Percentiles rank a stretch among this genome's conserved stretches.
phyloP scores from a whole-genome alignment of 1,284 basidiomycete species.

The Schizophyllum amplum region DNA sequence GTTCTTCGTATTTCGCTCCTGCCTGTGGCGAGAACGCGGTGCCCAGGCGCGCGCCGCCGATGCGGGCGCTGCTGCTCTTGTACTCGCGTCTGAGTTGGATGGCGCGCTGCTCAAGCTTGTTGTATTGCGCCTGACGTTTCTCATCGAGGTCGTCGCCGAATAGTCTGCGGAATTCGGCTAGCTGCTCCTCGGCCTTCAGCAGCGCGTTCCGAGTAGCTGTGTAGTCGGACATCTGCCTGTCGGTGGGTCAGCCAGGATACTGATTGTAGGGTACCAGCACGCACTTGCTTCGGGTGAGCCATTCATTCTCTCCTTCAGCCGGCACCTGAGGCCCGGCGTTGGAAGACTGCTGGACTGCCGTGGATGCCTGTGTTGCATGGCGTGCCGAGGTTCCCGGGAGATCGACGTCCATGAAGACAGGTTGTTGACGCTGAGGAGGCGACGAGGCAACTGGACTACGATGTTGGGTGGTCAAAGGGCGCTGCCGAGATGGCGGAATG shows the following conservation, averaged over 20 bases:
- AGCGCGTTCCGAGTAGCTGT: not conserved
- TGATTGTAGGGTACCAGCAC: too few species aligned
- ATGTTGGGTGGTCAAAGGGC: not conserved
- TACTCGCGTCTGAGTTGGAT: too few species aligned
- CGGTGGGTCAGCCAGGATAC: too few species aligned
- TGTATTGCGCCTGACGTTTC: not conserved
- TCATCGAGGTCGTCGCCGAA: not conserved
- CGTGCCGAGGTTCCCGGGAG: not conserved
- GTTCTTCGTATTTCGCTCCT: not conserved
- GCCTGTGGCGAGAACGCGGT: not conserved
- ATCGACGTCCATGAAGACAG: not conserved
- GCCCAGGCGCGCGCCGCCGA: too few species aligned
- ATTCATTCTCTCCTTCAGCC: not conserved
- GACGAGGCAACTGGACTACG: not conserved
- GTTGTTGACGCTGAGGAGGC: not conserved
- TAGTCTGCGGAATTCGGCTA: not conserved
- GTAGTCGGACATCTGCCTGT: too few species aligned
- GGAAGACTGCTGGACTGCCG: not conserved
- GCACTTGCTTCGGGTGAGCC: not conserved
- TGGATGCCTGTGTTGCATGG: not conserved
- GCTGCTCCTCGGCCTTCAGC: not conserved
- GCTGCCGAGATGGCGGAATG: not conserved
- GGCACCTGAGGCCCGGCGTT: not conserved
- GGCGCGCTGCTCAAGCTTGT: not conserved
- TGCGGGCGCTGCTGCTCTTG: too few species aligned